Evolutionary conservation across 2,329 filamentous ascomycete genomes (phyloP).

Genomic region (Aspergillus fumigatiaffinis): DNA sequence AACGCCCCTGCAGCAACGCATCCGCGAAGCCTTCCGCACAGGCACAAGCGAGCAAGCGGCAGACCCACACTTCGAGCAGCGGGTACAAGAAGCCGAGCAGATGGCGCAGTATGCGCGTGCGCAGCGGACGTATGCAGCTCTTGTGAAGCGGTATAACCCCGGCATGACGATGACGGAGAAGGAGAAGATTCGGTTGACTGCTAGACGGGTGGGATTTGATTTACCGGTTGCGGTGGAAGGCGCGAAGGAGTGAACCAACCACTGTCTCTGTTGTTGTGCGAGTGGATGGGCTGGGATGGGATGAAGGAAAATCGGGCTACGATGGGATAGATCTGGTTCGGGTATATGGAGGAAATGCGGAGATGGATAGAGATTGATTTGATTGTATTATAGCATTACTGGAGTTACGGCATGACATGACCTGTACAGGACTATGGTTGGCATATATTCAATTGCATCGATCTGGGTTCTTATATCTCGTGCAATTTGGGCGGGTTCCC

Average conservation of each 20-base stretch:
- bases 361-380: neutral
- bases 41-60: constrained; percentile 20
- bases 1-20: constrained; percentile 65
- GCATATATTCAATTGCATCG: neutral
- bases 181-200: constrained; percentile 78
- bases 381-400: neutral
- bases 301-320: neutral
- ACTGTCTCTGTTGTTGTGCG: neutral
- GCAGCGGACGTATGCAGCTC: constrained; percentile 76
- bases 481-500: neutral
- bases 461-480: neutral
- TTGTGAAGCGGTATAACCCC: constrained; percentile 90
- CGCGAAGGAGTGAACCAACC: constrained; percentile 5
- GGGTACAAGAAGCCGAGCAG: constrained; percentile 64
- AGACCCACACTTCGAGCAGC: constrained; percentile 17
- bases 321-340: neutral
- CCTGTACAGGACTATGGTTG: neutral
- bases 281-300: neutral
- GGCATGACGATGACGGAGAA: constrained; percentile 82
- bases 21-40: constrained; percentile 61
- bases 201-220: constrained; percentile 85
- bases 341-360: neutral
- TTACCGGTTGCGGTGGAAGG: constrained; percentile 62
- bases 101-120: constrained; percentile 74
- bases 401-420: neutral